Evolutionary conservation across 2,329 filamentous ascomycete genomes (phyloP).

Genomic region (Diaporthe sp.): DNA sequence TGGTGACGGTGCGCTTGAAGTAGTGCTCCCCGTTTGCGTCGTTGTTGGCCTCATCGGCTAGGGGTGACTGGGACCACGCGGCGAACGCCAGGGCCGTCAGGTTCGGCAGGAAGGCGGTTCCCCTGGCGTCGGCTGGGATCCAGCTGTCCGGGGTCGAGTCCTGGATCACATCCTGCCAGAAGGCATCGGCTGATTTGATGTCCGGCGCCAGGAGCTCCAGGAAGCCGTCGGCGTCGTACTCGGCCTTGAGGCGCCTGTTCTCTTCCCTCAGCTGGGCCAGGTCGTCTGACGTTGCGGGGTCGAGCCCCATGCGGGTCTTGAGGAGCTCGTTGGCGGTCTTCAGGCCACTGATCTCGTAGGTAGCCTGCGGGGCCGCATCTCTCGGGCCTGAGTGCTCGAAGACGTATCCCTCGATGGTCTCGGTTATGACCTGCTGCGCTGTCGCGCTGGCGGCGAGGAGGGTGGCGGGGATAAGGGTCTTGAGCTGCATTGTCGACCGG

Average conservation of each 20-base stretch:
- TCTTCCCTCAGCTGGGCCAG: background rate
- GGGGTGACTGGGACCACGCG: slow-evolving; percentile 37
- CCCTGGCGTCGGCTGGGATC: slow-evolving; percentile 40
- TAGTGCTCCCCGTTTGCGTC: slow-evolving; percentile 45
- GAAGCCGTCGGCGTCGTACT: slow-evolving; percentile 39
- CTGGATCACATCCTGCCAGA: slow-evolving; percentile 40
- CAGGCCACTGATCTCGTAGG: slow-evolving; percentile 11
- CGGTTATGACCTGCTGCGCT: slow-evolving; percentile 13
- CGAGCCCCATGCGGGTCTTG: slow-evolving; percentile 20
- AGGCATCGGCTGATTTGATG: slow-evolving; percentile 38
- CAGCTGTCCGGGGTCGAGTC: slow-evolving; percentile 33
- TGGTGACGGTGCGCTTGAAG: slow-evolving; percentile 39
- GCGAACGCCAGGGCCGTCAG: slow-evolving; percentile 40
- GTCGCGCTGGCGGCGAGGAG: slow-evolving; percentile 23
- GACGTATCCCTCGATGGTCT: slow-evolving; percentile 18
- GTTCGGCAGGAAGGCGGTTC: slow-evolving; percentile 41
- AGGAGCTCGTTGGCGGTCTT: slow-evolving; percentile 22
- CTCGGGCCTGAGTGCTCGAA: slow-evolving; percentile 12
- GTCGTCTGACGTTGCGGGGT: slow-evolving; percentile 9
- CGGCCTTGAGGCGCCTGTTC: slow-evolving; percentile 39
- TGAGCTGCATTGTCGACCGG: slow-evolving; percentile 32
- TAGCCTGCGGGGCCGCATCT: background rate
- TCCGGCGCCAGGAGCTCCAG: slow-evolving; percentile 40
- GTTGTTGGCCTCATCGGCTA: slow-evolving; percentile 42
- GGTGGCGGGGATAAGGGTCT: slow-evolving; percentile 22